phyloP scores from a whole-genome alignment of 805 yeast species.

The Saturnispora diversa region DNA sequence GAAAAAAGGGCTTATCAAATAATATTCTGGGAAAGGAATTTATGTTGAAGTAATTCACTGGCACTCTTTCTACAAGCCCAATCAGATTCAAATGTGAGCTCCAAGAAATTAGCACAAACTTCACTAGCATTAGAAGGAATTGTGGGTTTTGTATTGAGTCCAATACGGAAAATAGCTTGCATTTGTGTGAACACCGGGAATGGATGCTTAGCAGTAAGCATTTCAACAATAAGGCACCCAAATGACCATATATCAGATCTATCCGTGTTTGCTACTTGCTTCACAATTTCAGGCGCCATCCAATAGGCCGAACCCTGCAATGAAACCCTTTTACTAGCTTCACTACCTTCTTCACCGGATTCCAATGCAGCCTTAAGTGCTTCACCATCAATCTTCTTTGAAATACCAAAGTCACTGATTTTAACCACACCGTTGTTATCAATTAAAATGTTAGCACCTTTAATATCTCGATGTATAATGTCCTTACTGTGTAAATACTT shows the following conservation, averaged over 20 bases:
- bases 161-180: constrained; percentile 95
- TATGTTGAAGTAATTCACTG: constrained; percentile 4
- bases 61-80: constrained; percentile 57
- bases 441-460: constrained; percentile 56
- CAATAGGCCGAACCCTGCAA: constrained; percentile 93
- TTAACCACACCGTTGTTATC: constrained; percentile 56
- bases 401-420: constrained; percentile 61
- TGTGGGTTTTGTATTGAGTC: constrained; percentile 74
- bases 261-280: constrained; percentile 82
- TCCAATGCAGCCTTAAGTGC: constrained; percentile 16
- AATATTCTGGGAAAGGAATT: constrained; percentile 7
- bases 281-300: constrained; percentile 99
- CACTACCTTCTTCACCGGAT: constrained; percentile 28
- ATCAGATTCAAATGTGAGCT: constrained; percentile 65
- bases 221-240: constrained; percentile 88
- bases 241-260: constrained; percentile 97
- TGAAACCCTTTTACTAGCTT: constrained; percentile 59
- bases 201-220: constrained; percentile 95
- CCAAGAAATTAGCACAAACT: constrained; percentile 60
- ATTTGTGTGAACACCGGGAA: constrained; percentile 90
- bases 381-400: constrained; percentile 38
- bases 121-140: constrained; percentile 67
- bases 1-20: neutral
- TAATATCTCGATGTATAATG: constrained; percentile 56
- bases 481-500: constrained; percentile 48